Base-by-base conservation (phyloP, 176 grass and related monocot species). In the Carex myosuroides region DNA sequence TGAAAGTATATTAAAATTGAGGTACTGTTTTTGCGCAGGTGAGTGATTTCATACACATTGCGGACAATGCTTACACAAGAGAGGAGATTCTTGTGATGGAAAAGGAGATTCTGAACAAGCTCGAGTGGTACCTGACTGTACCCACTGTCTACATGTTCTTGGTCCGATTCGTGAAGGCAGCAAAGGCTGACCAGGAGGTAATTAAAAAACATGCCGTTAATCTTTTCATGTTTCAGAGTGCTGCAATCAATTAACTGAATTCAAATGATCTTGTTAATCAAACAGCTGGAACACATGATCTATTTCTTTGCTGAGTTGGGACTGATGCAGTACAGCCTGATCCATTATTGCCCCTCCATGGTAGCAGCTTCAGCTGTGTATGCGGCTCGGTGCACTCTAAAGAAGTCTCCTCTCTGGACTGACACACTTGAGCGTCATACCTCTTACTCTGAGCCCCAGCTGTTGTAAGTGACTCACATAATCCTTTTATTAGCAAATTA, bases 51-150 rank as follows among this genome's bases (percentile, higher is more conserved):
- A 99, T 99, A 17, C 56, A 90, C 83, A 99, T 99, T 85, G 90
- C 97, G 54, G 97, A 99, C 32, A 94, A 80, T 33, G 88, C 93
- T 10, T 99, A 94, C 64, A 71, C 56, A 0, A 89, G 97, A 79
- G 97, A 96, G 53, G 88, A 94, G 79, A 96, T 99, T 42, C 93
- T 99, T 48, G 39, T 22, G 0, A 99, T 90, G 93, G 97, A 99
- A 81, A 96, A 99, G 81, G 62, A 62, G 10, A 96, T 99, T 66
- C 85, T 99, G 55, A 92, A 99, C 70, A 99, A 64, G 88, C 87
- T 99, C 24, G 88, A 94, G 65, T 99, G 97, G 97, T 94, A 96
- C 81, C 81, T 99, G 6, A 99, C 97, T 10, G 88, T 99, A 29
- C 97, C 97, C 18, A 99, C 97, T 9, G 44, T 52, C 2, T 99